Conservation (phyloP, 305 asterid genomes). For the Solanum hybrid region DNA sequence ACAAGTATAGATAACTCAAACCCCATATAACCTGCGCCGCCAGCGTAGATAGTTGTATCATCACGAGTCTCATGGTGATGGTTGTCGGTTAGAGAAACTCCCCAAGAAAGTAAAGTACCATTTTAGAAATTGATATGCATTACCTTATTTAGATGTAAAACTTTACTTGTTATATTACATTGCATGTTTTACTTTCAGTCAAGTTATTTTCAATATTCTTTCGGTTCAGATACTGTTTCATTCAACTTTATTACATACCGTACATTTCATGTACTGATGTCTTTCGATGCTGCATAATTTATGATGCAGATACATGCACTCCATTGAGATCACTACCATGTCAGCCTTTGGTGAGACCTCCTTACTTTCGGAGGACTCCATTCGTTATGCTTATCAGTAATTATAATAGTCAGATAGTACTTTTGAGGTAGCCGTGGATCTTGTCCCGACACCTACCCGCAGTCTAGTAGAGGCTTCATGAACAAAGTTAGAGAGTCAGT, state of each 20-base stretch:
- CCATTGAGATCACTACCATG: neutral
- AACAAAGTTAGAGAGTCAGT: neutral
- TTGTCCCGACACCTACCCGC: neutral
- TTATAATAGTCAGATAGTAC: neutral
- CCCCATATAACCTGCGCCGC: neutral
- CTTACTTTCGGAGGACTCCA: neutral
- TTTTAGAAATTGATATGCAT: neutral
- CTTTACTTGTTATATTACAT: neutral
- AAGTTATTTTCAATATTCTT: neutral
- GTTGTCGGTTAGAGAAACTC: neutral
- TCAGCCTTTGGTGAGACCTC: neutral
- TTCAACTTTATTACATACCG: neutral
- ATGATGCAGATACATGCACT: neutral
- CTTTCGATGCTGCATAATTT: neutral
- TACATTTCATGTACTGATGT: neutral
- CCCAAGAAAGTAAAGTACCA: neutral
- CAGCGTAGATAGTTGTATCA: no score
- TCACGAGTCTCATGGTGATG: neutral
- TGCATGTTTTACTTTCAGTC: neutral
- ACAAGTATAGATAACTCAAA: neutral
- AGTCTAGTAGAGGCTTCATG: neutral
- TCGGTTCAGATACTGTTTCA: neutral
- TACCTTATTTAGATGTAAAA: no score
- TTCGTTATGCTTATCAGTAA: no score
- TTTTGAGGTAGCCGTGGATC: neutral